Evolutionary conservation across 768 basidiomycete genomes (phyloP), one percentile per base, ranked within the genome.

Genomic region (Rhodocollybia butyracea): DNA sequence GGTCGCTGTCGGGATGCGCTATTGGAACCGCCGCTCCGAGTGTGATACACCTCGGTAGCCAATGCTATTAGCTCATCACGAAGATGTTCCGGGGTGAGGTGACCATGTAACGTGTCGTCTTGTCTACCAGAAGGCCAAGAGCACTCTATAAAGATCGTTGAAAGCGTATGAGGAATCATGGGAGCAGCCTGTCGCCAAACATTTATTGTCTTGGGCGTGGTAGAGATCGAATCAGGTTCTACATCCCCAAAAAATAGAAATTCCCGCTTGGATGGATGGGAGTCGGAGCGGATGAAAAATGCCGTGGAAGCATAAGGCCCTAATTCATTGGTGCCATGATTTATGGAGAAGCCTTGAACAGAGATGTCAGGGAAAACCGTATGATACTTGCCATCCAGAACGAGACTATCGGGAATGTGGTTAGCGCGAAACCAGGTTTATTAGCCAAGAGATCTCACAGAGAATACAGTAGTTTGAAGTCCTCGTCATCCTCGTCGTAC

Each of bases 191-290:
- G 80, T 38, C 79, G 80, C 96, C 95, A 98, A 45, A 98, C 85
- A 39, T 76, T 70, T 26, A 76, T 74, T 36, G 86, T 95, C 48
- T 73, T 77, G 4, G 87, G 86, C 13, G 72, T 68, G 15, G 64
- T n/a, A 5, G 89, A 78, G 45, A 94, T 62, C 47, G 81, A 80
- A 71, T 95, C 92, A 8, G 92, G 91, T 64, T 95, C 92, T 57
- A 97, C 87, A 69, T 96, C 94, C 0, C 96, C 96, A 62, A 97
- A 96, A 71, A 98, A 98, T 34, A 98, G 75, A 60, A 98, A 86
- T 67, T 96, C 91, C 45, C 74, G 78, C 1, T 68, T 68, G 31
- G 78, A 76, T 17, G 77, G 70, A 50, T 80, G 66, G 3, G 41
- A 45, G 34, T 89, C 77, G 60, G 89, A 81, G 13, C 85, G 82